Evolutionary conservation across 495 filamentous ascomycete species (phyloP), one percentile per base, ranked within the genome.

Genomic region (Penicillium verhagenii): DNA sequence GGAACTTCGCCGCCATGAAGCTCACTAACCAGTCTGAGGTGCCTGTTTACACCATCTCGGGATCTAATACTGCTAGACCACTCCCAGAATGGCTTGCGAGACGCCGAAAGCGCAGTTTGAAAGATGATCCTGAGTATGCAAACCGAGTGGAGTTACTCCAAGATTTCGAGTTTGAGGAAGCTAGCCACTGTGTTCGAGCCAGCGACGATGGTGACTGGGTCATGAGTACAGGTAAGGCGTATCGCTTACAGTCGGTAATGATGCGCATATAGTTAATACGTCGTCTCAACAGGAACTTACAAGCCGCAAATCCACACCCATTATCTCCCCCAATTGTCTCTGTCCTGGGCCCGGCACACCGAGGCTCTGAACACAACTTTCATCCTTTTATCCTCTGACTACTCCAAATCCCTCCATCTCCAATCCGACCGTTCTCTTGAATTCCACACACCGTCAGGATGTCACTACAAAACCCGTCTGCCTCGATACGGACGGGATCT

Each of bases 141-240:
- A 96, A 91, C 67, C 88, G 94, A 47, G 87, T 99, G 54, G 95
- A 99, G 70, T 77, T 99, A 45, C 79, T 99, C 21, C 95, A 99
- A 64, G 93, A 97, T 65, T 99, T 99, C 66, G 92, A 96, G 63
- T 99, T 97, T 58, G 94, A 97, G 64, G 95, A 99, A 71, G 92
- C 95, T n/a, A 96, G 92, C 67, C 82, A 86, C 42, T 97, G 93
- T 67, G 80, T 99, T 43, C 78, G 91, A 29, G 88, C 91, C 28
- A 96, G 90, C 67, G 94, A 97, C 53, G 95, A 99, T 82, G 92
- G 93, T 31, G 86, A 97, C 64, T 99, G 94, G 90, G 90, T 96
- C 9, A 95, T 97, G 89, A 96, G 91, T 60, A 95, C 93, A 58
- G 94, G 93, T 81, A 83, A 72, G 68, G 80, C 31, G 21, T 35